A percentile compares a stretch with the other conserved stretches of the same genome.
Evolutionary conservation across 2,329 filamentous ascomycete species (phyloP).

Genomic region (Chaetomiaceae sp.): DNA sequence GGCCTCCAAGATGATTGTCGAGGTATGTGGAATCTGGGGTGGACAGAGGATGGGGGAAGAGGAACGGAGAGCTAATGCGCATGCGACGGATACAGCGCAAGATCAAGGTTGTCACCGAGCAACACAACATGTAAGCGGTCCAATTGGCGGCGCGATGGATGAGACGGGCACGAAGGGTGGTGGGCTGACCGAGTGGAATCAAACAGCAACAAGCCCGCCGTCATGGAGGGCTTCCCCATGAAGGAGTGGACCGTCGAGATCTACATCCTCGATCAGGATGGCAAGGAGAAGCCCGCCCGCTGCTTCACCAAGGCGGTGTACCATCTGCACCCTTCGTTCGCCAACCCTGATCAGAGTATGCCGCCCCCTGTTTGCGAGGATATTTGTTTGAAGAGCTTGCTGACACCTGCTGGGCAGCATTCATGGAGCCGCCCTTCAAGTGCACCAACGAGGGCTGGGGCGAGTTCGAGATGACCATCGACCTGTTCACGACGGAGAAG

Average conservation of each 20-base stretch:
- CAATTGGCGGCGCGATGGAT: neutral
- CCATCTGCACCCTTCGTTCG: conserved; percentile 90
- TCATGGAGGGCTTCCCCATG: conserved; percentile 85
- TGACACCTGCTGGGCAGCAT: conserved; percentile 49
- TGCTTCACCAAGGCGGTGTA: conserved; percentile 92
- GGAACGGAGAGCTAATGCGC: conserved; percentile 1
- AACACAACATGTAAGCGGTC: conserved; percentile 68
- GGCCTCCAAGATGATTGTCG: conserved; percentile 35
- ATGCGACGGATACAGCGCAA: conserved; percentile 61
- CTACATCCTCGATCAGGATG: conserved; percentile 77
- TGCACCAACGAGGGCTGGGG: conserved; percentile 97
- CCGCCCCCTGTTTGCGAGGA: conserved; percentile 21
- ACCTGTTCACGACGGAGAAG: conserved; percentile 80
- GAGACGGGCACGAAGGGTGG: neutral
- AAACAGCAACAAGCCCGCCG: conserved; percentile 70
- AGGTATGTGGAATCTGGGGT: conserved; percentile 26
- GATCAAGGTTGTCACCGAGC: conserved; percentile 90
- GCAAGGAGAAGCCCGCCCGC: conserved; percentile 75
- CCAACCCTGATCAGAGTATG: conserved; percentile 79
- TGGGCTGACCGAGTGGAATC: conserved; percentile 21
- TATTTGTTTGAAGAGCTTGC: neutral
- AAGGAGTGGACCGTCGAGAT: conserved; percentile 87
- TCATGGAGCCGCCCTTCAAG: conserved; percentile 80
- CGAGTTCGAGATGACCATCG: conserved; percentile 93
- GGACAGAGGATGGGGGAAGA: neutral